Evolutionary conservation across 2,329 filamentous ascomycete genomes (phyloP), one percentile per base, ranked within the genome.

Genomic region (Fusarium verrucosum): DNA sequence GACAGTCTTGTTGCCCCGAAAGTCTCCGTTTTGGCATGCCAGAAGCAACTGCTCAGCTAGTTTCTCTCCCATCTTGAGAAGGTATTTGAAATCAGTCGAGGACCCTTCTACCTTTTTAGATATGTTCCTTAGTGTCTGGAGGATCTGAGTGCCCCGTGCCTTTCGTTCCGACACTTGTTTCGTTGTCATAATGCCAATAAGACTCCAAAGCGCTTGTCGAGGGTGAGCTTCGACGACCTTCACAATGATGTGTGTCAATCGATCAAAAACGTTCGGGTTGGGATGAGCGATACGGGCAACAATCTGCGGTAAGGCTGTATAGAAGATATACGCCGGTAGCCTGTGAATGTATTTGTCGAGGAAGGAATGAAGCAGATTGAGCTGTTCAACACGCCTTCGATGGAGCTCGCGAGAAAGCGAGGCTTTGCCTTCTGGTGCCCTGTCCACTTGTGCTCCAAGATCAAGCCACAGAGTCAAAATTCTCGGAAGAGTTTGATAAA

Each of bases 201-300:
- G 80, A 71, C 90, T 91, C 96, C 95, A 99, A 23, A 98, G 78
- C 1, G 94, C 90, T 76, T 99, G 95, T 60, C 92, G 92, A 1
- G 95, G 94, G 75, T 97, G 91, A n/a, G 87, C 83, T 37, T 88
- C 84, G 10, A 96, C 89, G n/a, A 97, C 92, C 74, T 92, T 94
- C 60, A 90, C 80, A 52, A 99, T 93, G 66, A 98, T 94, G 30
- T 85, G 84, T 50, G 89, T 87, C 8, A 99, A 80, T 10, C 91
- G 81, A 57, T 89, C 87, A 77, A 92, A 96, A 3, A 97, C 92
- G 2, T 88, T 86, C 5, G 77, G 77, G 74, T 97, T 92, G 1
- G 90, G 88, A 78, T 99, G 95, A 41, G 91, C 92, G 70, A 99
- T 97, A 28, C 95, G 89, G n/a, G 94, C 95, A 54, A 99, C 91